These are phyloP conservation scores for Tricholoma furcatifolium DNA, from an alignment of 768 basidiomycete species.

Conservation along the genomic window DNA sequence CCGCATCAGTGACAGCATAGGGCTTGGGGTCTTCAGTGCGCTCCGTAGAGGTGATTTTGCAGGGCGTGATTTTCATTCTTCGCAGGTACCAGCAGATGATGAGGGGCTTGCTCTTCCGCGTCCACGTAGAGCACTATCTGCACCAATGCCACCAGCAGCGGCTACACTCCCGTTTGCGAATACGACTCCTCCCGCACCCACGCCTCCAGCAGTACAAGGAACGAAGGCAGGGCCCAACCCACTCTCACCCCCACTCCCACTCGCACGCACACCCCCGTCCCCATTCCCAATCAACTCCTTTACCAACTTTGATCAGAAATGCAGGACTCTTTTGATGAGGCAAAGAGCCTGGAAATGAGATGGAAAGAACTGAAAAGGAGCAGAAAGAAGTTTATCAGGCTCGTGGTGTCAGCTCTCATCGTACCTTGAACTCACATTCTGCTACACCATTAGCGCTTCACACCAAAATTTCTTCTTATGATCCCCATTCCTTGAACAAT, in stretches of 20 bases:
- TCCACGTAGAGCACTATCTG: background rate
- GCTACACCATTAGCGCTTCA: conserved; percentile 62
- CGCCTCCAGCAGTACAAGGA: background rate
- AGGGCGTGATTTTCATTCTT: conserved; percentile 20
- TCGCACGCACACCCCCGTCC: background rate
- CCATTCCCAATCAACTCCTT: conserved; percentile 29
- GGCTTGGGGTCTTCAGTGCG: conserved; percentile 54
- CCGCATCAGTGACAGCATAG: conserved; percentile 46
- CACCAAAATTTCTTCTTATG: conserved; percentile 85
- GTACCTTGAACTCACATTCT: background rate
- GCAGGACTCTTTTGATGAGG: conserved; percentile 84
- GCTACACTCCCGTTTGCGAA: no score
- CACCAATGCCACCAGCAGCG: no score
- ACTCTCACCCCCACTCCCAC: no score
- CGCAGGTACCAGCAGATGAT: background rate
- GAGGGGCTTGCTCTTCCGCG: background rate
- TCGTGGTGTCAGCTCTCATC: conserved; percentile 12
- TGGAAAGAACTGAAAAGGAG: conserved; percentile 86
- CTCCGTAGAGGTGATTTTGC: conserved; percentile 57
- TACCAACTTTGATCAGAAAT: conserved; percentile 80
- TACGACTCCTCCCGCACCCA: background rate
- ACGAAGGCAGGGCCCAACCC: background rate
- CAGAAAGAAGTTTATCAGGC: conserved; percentile 91
- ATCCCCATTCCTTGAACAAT: no score
- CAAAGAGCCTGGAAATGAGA: conserved; percentile 73